Evolutionary conservation across 305 asterid species (phyloP).

Genomic region (Caryopteris hybrid): DNA sequence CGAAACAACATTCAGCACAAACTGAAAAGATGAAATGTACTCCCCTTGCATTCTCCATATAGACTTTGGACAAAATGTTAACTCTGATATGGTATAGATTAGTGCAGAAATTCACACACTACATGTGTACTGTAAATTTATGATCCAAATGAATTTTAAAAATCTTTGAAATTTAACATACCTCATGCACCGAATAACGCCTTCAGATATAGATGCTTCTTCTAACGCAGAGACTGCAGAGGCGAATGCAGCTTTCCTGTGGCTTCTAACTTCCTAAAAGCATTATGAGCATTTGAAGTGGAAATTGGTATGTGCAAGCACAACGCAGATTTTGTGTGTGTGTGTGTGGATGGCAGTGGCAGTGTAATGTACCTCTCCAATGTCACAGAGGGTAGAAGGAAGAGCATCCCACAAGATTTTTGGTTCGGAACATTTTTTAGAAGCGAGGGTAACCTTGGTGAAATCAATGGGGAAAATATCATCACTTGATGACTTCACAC

Average conservation of each 20-base stretch:
- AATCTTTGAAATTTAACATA: not conserved
- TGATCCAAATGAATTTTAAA: not conserved
- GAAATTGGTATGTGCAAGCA: not conserved
- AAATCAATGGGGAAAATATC: conserved; percentile 36
- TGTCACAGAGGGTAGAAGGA: conserved; percentile 46
- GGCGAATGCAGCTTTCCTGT: conserved; percentile 41
- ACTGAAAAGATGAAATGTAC: not conserved
- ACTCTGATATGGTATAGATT: not conserved
- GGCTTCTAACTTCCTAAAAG: conserved; percentile 53
- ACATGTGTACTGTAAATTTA: not conserved
- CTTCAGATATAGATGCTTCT: conserved; percentile 69
- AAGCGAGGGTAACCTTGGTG: conserved; percentile 38
- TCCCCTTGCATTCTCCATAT: not conserved
- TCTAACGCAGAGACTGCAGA: conserved; percentile 78
- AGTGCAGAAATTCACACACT: not conserved
- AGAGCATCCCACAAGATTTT: conserved; percentile 54
- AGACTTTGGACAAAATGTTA: not conserved
- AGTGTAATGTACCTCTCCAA: conserved; percentile 61
- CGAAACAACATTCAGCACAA: not conserved
- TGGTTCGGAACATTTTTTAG: conserved; percentile 38
- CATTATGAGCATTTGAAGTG: not conserved
- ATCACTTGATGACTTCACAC: conserved; percentile 33
- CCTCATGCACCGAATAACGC: conserved; percentile 74
- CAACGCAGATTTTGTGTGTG: not conserved
- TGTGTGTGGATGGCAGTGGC: not conserved